These are phyloP conservation scores for Anthracocystis setariae DNA, from an alignment of 1,284 basidiomycete genomes.

Conservation along the genomic window DNA sequence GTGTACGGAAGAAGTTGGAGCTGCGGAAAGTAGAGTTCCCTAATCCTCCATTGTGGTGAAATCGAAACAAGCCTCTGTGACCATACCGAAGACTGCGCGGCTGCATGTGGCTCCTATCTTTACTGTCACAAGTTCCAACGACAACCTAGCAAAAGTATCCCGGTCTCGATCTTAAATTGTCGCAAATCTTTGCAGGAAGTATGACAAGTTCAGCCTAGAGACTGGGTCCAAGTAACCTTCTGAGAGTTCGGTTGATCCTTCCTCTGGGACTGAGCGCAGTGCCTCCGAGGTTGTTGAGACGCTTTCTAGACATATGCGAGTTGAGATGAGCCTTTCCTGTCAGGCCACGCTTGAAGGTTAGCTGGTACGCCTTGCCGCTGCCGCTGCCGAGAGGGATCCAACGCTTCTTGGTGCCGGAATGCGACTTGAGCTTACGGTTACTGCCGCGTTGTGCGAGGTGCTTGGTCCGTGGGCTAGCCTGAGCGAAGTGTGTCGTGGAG, in stretches of 20 bases:
- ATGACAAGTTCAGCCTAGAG: conserved; percentile 12
- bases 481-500: conserved; percentile 12
- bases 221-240: conserved; percentile 56
- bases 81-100: no score
- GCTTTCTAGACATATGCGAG: conserved; percentile 56
- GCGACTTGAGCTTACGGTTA: conserved; percentile 54
- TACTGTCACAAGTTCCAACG: neutral
- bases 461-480: conserved; percentile 33
- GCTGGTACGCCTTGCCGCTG: conserved; percentile 47
- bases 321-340: conserved; percentile 60
- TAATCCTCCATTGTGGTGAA: no score
- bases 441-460: conserved; percentile 49
- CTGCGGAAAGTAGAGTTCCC: neutral
- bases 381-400: conserved; percentile 51
- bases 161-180: neutral
- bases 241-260: conserved; percentile 47
- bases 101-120: neutral
- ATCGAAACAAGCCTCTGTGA: no score
- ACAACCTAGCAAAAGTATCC: neutral
- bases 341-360: conserved; percentile 49
- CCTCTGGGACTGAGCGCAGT: conserved; percentile 48
- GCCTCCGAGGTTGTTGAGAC: conserved; percentile 52
- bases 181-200: neutral
- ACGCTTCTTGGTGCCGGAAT: conserved; percentile 59
- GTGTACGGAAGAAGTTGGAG: neutral